Evolutionary conservation across 2,329 filamentous ascomycete genomes (phyloP), one percentile per base, ranked within the genome.

Genomic region (Ophidiomyces ophidiicola): DNA sequence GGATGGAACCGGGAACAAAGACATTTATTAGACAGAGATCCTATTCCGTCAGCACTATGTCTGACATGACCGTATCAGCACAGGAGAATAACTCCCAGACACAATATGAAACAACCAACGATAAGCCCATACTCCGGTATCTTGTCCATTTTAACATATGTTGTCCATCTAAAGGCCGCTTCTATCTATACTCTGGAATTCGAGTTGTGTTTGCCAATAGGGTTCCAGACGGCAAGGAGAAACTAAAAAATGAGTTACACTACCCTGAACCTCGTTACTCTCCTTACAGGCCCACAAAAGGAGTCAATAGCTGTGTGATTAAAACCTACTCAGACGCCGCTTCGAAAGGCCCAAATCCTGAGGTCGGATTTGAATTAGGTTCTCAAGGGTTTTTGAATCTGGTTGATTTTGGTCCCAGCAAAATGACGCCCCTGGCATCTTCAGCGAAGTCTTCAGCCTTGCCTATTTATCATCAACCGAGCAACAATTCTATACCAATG

Each of bases 171-270:
- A 82, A 79, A 46, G 85, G 83, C 4, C 77, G 87, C 8, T 93
- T 79, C 57, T 96, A 86, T 52, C 68, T 98, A 4, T 90, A 96
- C 65, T 92, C 90, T 52, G 85, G 76, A 50, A 82, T 96, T 43
- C 78, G 90, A 10, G 84, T 96, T 24, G 88, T 98, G 2, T 98
- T 98, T 57, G 90, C 90, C 39, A 96, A 96, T 55, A 77, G 90
- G 18, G 88, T 94, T 0, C 88, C 90, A 0, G 90, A 96, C 51
- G 88, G 85, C 28, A 94, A 94, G 56, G 88, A 96, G 60, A 88
- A 80, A 54, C 69, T 98, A 26, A 73, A 80, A 21, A 94, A 92
- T 53, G 90, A 98, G 57, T 80, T 88, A 4, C 86, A 90, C 25
- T 71, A 82, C 44, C 88, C 88, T 0, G 86, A 94, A 50, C 90